These are phyloP conservation scores for Chaetomium fimeti DNA, from an alignment of 495 filamentous ascomycete genomes.

Conservation along the genomic window DNA sequence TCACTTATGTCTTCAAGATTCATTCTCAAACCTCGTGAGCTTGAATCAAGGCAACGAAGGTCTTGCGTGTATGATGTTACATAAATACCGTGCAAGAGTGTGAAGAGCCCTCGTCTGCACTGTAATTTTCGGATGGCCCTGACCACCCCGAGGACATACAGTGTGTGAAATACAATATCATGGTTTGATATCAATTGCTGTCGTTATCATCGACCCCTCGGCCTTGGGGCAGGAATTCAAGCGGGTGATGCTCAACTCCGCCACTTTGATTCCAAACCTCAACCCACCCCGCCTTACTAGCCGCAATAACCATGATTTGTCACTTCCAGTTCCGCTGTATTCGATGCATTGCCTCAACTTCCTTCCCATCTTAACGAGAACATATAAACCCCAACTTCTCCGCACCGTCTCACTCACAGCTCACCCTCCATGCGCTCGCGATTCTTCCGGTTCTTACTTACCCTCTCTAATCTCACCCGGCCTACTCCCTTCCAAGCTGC, in stretches of 20 bases:
- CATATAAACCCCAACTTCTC: slow-evolving; percentile 17
- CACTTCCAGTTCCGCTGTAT: slow-evolving; percentile 9
- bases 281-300: neutral
- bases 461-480: slow-evolving; percentile 40
- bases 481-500: slow-evolving; percentile 21
- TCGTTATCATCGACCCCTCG: too few species aligned
- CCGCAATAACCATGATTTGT: slow-evolving; percentile 18
- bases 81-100: too few species aligned
- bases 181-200: too few species aligned
- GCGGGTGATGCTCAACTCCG: neutral
- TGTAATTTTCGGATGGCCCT: too few species aligned
- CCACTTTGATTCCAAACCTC: slow-evolving; percentile 7
- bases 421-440: slow-evolving; percentile 55
- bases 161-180: too few species aligned
- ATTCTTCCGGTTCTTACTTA: slow-evolving; percentile 52
- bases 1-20: too few species aligned
- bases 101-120: too few species aligned
- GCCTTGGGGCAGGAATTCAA: too few species aligned
- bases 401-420: slow-evolving; percentile 1
- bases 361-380: neutral
- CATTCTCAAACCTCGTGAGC: too few species aligned
- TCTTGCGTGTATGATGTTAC: too few species aligned
- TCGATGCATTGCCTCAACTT: neutral
- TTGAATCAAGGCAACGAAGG: too few species aligned
- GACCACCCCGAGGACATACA: too few species aligned